Base-by-base conservation (phyloP, 208 protist genomes). In the Leishmania turanica region DNA sequence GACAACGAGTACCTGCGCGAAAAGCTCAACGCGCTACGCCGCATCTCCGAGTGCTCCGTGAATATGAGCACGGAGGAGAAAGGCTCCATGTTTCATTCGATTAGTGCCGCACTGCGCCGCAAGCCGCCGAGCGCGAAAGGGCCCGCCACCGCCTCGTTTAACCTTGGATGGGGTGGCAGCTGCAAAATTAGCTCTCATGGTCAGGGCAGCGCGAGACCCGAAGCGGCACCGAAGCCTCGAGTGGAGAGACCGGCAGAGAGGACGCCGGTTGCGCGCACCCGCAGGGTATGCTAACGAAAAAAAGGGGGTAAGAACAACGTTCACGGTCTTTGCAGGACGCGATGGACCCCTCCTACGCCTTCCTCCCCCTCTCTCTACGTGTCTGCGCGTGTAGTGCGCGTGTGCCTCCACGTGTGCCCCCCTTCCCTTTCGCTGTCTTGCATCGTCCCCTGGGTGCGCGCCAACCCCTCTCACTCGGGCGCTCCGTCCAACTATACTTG, bases 1-100 rank as follows among this genome's bases (percentile, higher is more conserved):
- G 76, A 77, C 47, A 80, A 80, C 51, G 81, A 84, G 70, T 84
- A 84, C 71, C 60, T 84, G 75, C 81, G 81, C 24, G 81, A 75
- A 31, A 21, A 77, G 49, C 76, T 84, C 11, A 80, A 84, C 58
- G 81, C 77, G n/a, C 76, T 84, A 45, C 81, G 81, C 24, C 81
- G 76, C 68, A 80, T 77, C 68, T 84, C 81, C 34, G 81, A 84
- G 70, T 84, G 81, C 60, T 84, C 81, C 13, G 74, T 77, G 21
- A 80, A 80, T 49, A 80, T 84, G 81, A 84, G 75, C 5, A 58
- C 81, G 15, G 81, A 77, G 62, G 76, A 81, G 51, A 84, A 84
- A 40, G 76, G 62, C 19, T 70, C 60, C 47, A 80, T 77, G 31
- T 84, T 84, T 45, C 78, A 74, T 72, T 77, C 69, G 69, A 84